Percentiles rank a stretch among this genome's conserved stretches.
Conservation (phyloP, 1,284 basidiomycete species). For the Leccinum fallax region DNA sequence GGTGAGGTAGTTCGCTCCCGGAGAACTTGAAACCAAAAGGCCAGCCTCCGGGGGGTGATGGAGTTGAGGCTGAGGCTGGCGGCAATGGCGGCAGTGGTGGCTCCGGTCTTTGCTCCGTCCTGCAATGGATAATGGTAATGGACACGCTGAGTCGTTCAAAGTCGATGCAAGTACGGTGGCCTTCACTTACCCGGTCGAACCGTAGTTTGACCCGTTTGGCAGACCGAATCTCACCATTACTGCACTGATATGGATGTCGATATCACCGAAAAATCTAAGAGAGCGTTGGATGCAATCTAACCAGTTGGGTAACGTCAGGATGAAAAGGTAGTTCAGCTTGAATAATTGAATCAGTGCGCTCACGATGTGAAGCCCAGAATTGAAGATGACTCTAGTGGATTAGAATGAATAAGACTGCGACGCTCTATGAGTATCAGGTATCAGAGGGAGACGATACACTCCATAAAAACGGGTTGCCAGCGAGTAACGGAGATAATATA, state of each 20-base stretch:
- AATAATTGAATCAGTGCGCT: not conserved
- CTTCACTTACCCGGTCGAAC: not conserved
- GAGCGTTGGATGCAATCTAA: not conserved
- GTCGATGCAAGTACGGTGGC: not conserved
- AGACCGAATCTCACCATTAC: not conserved
- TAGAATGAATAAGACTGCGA: not conserved
- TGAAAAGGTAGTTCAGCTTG: not conserved
- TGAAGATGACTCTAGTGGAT: not conserved
- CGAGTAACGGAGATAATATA: not conserved
- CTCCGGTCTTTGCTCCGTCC: not conserved
- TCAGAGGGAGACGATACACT: not conserved
- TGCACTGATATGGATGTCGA: not conserved
- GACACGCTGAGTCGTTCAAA: not conserved
- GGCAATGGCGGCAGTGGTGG: not conserved
- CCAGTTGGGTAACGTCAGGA: not conserved
- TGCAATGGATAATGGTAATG: not conserved
- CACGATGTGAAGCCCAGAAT: not conserved
- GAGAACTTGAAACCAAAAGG: not conserved
- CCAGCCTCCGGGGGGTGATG: not conserved
- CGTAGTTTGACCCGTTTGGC: not conserved
- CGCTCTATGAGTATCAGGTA: not conserved
- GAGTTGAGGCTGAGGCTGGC: not conserved
- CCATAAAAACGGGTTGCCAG: not conserved
- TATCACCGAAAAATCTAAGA: not conserved
- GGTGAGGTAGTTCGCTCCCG: not conserved